phyloP scores from a whole-genome alignment of 2,329 filamentous ascomycete genomes.

The Claviceps sorghi region DNA sequence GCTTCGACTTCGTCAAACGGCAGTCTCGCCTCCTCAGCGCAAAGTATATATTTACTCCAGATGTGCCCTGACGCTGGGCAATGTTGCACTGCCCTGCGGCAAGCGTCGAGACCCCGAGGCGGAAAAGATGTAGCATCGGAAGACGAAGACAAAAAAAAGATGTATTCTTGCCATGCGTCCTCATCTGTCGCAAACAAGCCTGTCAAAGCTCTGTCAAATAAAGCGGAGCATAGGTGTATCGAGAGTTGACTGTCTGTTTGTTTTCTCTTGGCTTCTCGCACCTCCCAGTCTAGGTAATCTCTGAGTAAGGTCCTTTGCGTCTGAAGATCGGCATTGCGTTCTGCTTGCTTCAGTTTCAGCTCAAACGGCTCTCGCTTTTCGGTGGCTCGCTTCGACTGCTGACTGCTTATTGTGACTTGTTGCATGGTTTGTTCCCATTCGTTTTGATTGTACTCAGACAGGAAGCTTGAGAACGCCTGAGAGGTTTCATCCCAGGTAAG shows the following conservation, averaged over 20 bases:
- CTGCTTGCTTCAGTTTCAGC: constrained; percentile 45
- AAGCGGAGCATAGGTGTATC: constrained; percentile 40
- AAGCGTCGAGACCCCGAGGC: constrained; percentile 46
- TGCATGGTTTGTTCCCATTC: constrained; percentile 64
- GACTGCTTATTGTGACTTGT: constrained; percentile 47
- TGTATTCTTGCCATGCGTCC: constrained; percentile 68
- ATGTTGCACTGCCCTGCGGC: constrained; percentile 73
- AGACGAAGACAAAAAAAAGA: constrained; percentile 53
- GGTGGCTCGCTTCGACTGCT: constrained; percentile 49
- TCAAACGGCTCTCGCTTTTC: constrained; percentile 52
- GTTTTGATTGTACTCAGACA: constrained; percentile 55
- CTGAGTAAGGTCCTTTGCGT: constrained; percentile 36
- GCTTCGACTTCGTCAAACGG: constrained; percentile 69
- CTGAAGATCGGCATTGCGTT: constrained; percentile 39
- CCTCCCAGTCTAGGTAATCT: constrained; percentile 80
- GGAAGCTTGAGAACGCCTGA: constrained; percentile 58
- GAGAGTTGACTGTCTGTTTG: constrained; percentile 29
- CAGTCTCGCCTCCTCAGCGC: constrained; percentile 62
- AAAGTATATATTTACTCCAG: constrained; percentile 81
- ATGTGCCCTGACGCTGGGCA: constrained; percentile 85
- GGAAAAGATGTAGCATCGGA: constrained; percentile 22
- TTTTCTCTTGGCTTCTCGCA: constrained; percentile 40
- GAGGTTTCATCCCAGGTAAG: constrained; percentile 61
- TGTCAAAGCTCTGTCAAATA: constrained; percentile 66
- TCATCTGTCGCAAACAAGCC: constrained; percentile 58